phyloP scores from a whole-genome alignment of 176 grass and related monocot species.

The Oryza meyeriana region DNA sequence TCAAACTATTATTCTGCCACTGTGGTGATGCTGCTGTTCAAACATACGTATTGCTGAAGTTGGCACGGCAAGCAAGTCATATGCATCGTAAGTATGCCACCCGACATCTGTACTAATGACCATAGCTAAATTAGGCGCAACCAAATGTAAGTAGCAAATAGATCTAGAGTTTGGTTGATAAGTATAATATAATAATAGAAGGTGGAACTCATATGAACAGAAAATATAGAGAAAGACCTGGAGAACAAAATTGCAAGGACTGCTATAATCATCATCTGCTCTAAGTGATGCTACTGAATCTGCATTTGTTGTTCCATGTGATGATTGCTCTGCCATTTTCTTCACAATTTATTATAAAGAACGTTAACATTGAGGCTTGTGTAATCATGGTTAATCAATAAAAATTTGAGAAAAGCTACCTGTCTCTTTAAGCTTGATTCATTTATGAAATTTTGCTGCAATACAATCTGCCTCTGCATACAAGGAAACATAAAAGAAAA shows the following conservation, averaged over 20 bases:
- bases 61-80: background rate
- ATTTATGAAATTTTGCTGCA: slow-evolving; percentile 52
- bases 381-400: slow-evolving; percentile 11
- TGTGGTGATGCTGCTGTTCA: slow-evolving; percentile 7
- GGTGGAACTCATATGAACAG: background rate
- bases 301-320: slow-evolving; percentile 9
- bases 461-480: slow-evolving; percentile 53
- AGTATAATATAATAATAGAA: slow-evolving; percentile 3
- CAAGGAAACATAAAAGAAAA: slow-evolving; percentile 23
- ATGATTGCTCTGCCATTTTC: slow-evolving; percentile 58
- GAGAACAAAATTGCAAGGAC: slow-evolving; percentile 49
- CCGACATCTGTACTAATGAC: background rate
- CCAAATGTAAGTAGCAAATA: slow-evolving; percentile 15
- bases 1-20: background rate
- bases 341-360: slow-evolving; percentile 38
- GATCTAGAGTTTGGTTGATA: background rate
- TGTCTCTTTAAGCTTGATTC: slow-evolving; percentile 53
- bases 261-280: slow-evolving; percentile 21
- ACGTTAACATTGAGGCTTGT: slow-evolving; percentile 1
- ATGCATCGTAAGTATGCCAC: background rate
- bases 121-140: slow-evolving; percentile 1
- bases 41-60: background rate
- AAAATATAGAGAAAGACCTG: slow-evolving; percentile 34
- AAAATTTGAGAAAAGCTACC: slow-evolving; percentile 35
- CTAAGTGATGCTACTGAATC: slow-evolving; percentile 3